Evolutionary conservation across 2,329 filamentous ascomycete genomes (phyloP).

Genomic region (Aspergillus fischeri): DNA sequence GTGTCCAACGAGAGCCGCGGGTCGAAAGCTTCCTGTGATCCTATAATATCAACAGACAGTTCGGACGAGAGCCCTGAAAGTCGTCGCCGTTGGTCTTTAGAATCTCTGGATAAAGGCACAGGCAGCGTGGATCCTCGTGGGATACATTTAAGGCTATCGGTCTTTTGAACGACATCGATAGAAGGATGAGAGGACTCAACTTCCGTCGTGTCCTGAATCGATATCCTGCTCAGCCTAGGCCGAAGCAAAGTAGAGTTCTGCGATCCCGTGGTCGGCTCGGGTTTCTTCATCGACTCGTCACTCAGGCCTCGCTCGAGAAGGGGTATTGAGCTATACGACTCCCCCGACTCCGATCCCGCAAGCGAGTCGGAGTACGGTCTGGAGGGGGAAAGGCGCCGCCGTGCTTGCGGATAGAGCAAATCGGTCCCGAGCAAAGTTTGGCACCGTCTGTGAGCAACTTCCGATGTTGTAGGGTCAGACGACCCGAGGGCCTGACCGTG

Average conservation of each 20-base stretch:
- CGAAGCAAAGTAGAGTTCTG: conserved; percentile 18
- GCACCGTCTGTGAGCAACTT: conserved; percentile 16
- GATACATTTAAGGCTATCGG: conserved; percentile 49
- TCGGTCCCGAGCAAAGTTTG: conserved; percentile 21
- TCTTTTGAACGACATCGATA: conserved; percentile 49
- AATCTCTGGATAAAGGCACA: conserved; percentile 16
- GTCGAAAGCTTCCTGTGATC: conserved; percentile 33
- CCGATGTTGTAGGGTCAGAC: conserved; percentile 5
- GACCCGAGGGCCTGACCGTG: not conserved
- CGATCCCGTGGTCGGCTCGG: conserved; percentile 19
- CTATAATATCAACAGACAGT: conserved; percentile 50
- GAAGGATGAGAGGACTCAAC: conserved; percentile 45
- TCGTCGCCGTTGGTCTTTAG: conserved; percentile 46
- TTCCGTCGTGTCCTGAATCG: conserved; percentile 25
- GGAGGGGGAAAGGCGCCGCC: conserved; percentile 25
- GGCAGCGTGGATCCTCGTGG: conserved; percentile 42
- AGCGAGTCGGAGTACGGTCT: conserved; percentile 41
- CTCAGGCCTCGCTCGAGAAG: conserved; percentile 64
- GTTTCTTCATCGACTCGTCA: conserved; percentile 49
- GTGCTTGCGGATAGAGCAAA: conserved; percentile 23
- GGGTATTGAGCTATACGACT: conserved; percentile 73
- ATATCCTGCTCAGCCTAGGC: conserved; percentile 23
- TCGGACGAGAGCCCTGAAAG: conserved; percentile 52
- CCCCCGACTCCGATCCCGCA: conserved; percentile 55
- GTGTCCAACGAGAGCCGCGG: conserved; percentile 30